Percentiles rank a stretch among this genome's conserved stretches.
Conservation (phyloP, 2,329 filamentous ascomycete genomes). For the Arthrocladium fulminans region DNA sequence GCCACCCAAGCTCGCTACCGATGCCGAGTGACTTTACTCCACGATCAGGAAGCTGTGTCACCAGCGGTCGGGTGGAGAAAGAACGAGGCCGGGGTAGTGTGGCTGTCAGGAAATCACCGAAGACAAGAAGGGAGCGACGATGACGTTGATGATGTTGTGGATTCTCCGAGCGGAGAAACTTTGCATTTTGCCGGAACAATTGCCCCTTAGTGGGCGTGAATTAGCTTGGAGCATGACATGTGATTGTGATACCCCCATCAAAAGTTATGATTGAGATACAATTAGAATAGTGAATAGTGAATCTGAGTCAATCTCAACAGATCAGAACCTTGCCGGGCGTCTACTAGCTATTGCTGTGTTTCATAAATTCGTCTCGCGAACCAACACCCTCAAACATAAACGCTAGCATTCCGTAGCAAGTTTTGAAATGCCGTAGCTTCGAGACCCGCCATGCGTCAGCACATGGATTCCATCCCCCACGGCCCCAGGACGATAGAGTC, state of each 20-base stretch:
- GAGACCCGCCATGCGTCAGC: too few relatives aligned
- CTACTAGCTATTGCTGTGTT: too few relatives aligned
- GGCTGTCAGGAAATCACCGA: slow-evolving; percentile 13
- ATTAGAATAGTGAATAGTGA: background rate
- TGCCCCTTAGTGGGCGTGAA: background rate
- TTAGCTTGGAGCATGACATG: background rate
- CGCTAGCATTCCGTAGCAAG: too few relatives aligned
- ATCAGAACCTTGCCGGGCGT: too few relatives aligned
- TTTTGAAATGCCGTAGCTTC: too few relatives aligned
- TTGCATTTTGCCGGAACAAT: background rate
- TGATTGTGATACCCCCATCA: slow-evolving; percentile 1
- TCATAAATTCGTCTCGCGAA: too few relatives aligned
- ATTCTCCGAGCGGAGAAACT: background rate
- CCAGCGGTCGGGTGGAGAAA: slow-evolving; percentile 17
- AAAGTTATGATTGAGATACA: background rate
- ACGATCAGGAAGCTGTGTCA: slow-evolving; percentile 13
- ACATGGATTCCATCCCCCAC: too few relatives aligned
- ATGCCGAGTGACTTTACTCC: slow-evolving; percentile 13
- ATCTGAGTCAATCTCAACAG: background rate
- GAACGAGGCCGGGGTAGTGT: slow-evolving; percentile 11
- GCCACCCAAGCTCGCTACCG: slow-evolving; percentile 23
- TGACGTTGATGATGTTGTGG: background rate
- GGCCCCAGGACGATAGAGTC: too few relatives aligned
- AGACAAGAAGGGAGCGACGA: slow-evolving; percentile 19
- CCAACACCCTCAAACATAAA: too few relatives aligned